phyloP scores from a whole-genome alignment of 306 rosid genomes.

The Cucurbita pepo region DNA sequence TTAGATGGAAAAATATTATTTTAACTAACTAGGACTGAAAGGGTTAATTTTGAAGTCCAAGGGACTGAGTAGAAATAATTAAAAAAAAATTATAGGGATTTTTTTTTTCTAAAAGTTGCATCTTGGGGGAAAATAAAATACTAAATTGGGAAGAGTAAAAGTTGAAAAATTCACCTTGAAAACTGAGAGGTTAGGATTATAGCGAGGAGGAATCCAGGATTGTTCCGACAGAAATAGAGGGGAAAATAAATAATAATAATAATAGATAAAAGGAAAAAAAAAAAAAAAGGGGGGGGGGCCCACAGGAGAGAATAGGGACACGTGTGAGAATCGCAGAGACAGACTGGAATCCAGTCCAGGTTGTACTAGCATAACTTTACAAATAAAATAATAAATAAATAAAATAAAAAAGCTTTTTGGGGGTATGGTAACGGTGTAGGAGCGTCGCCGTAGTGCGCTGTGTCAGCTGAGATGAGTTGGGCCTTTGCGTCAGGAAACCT shows the following conservation, averaged over 20 bases:
- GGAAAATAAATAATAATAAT: not conserved
- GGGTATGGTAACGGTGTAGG: conserved; percentile 1
- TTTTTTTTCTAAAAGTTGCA: not conserved
- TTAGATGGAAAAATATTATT: too few relatives aligned
- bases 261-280: not conserved
- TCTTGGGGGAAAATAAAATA: not conserved
- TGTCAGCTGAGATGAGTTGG: conserved; percentile 9
- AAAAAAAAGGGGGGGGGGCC: not conserved
- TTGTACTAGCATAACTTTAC: not conserved
- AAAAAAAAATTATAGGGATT: not conserved
- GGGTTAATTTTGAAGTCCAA: too few relatives aligned
- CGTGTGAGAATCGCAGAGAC: conserved; percentile 4
- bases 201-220: not conserved
- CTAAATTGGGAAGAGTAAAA: not conserved
- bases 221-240: not conserved
- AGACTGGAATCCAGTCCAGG: conserved; percentile 12
- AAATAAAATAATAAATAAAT: not conserved
- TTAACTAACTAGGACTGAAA: too few relatives aligned
- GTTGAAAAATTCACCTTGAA: not conserved
- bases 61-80: not conserved
- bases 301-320: not conserved
- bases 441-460: not conserved
- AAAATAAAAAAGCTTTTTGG: not conserved
- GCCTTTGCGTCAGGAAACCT: not conserved
- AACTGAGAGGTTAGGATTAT: not conserved